These are phyloP conservation scores for Ceratocystis destructans DNA, from an alignment of 2,329 filamentous ascomycete genomes.

Conservation along the genomic window DNA sequence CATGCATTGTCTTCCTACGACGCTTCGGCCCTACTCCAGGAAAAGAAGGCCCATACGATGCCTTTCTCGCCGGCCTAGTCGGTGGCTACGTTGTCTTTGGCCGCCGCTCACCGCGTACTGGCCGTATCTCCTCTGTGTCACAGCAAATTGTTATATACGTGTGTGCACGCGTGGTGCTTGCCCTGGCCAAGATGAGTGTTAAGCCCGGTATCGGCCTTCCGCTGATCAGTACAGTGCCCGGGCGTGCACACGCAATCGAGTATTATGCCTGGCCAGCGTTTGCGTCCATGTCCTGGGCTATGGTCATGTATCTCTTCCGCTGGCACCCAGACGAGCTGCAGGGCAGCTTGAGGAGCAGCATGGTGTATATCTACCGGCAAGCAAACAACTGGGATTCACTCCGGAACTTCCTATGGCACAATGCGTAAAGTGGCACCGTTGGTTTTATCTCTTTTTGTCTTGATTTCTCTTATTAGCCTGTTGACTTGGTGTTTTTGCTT, in stretches of 20 bases:
- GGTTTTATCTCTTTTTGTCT: background rate
- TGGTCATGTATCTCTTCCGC: slow-evolving; percentile 90
- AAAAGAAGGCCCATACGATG: slow-evolving; percentile 61
- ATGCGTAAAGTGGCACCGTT: slow-evolving; percentile 37
- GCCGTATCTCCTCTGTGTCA: slow-evolving; percentile 64
- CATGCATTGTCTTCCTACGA: slow-evolving; percentile 61
- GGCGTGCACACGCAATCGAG: slow-evolving; percentile 36
- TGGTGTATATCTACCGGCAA: slow-evolving; percentile 92
- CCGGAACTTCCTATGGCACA: slow-evolving; percentile 74
- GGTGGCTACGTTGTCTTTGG: slow-evolving; percentile 94
- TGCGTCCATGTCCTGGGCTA: slow-evolving; percentile 77
- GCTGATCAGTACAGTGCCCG: slow-evolving; percentile 32
- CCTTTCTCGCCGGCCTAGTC: slow-evolving; percentile 71
- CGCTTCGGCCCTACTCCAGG: slow-evolving; percentile 43
- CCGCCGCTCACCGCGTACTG: slow-evolving; percentile 43
- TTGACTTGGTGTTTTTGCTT: background rate
- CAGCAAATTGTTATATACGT: slow-evolving; percentile 99
- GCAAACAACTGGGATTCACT: slow-evolving; percentile 81
- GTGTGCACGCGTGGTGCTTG: slow-evolving; percentile 79
- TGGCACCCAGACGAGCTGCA: slow-evolving; percentile 87
- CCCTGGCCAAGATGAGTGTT: slow-evolving; percentile 69
- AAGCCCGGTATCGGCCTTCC: slow-evolving; percentile 45
- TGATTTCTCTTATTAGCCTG: slow-evolving; percentile 9
- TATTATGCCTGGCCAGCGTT: slow-evolving; percentile 84
- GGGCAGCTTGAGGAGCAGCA: slow-evolving; percentile 80